These are phyloP conservation scores for Pleurotus platypus DNA, from an alignment of 768 basidiomycete genomes.

Conservation along the genomic window DNA sequence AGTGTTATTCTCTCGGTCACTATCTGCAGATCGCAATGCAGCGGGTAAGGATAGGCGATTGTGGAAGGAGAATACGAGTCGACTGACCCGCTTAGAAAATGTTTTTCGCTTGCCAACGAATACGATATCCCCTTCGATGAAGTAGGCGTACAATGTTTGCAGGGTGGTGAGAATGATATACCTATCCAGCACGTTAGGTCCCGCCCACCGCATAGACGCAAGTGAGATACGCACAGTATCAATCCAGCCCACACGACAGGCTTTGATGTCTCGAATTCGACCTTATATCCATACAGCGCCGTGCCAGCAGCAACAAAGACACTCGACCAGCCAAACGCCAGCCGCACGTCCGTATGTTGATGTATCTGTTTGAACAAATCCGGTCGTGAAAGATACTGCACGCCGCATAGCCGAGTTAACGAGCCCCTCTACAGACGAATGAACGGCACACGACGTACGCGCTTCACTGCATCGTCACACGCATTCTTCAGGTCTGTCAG, in stretches of 20 bases:
- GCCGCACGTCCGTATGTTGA: slow-evolving; percentile 83
- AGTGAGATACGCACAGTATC: slow-evolving; percentile 53
- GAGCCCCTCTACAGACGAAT: background rate
- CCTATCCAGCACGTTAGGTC: slow-evolving; percentile 31
- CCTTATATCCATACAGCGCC: slow-evolving; percentile 80
- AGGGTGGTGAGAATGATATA: slow-evolving; percentile 70
- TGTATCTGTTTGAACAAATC: slow-evolving; percentile 85
- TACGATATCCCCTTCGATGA: slow-evolving; percentile 78
- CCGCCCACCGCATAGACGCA: background rate
- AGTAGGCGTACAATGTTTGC: slow-evolving; percentile 82
- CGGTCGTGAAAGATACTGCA: slow-evolving; percentile 77
- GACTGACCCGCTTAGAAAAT: slow-evolving; percentile 76
- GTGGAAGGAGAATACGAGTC: slow-evolving; percentile 18
- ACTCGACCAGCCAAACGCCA: slow-evolving; percentile 83
- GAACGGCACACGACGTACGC: slow-evolving; percentile 45
- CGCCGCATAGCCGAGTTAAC: background rate
- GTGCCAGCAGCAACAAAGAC: slow-evolving; percentile 81
- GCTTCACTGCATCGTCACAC: slow-evolving; percentile 87
- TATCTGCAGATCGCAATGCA: slow-evolving; percentile 48
- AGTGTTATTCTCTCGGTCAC: slow-evolving; percentile 87
- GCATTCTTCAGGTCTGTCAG: slow-evolving; percentile 62
- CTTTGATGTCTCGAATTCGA: slow-evolving; percentile 89
- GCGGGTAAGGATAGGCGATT: background rate
- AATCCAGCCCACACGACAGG: slow-evolving; percentile 76
- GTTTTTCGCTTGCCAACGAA: slow-evolving; percentile 91